Base-by-base conservation (phyloP, 2,329 filamentous ascomycete species). In the Colletotrichum sp. region DNA sequence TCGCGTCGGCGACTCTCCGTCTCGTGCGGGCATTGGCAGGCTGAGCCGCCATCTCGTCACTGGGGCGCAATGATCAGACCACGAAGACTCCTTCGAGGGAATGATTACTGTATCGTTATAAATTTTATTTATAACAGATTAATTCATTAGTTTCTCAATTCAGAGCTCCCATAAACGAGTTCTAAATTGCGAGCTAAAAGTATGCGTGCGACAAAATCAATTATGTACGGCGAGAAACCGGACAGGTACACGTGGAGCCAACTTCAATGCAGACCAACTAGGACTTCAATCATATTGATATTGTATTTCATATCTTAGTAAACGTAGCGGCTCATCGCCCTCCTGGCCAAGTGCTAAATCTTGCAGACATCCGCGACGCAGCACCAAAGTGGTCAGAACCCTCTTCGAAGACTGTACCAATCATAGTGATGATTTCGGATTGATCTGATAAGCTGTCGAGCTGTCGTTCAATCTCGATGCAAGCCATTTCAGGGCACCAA, bases 111-210 rank as follows among this genome's bases (percentile, higher is more conserved):
- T n/a, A n/a, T n/a, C n/a, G n/a, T n/a, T n/a, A n/a, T n/a, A n/a
- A n/a, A n/a, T n/a, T n/a, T n/a, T n/a, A n/a, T n/a, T n/a, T n/a
- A n/a, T n/a, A n/a, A n/a, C n/a, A n/a, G n/a, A n/a, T n/a, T n/a
- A n/a, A n/a, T n/a, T n/a, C n/a, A n/a, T n/a, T n/a, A n/a, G n/a
- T n/a, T n/a, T n/a, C n/a, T n/a, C n/a, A 44, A 12, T 2, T 44
- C 19, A 12, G 19, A n/a, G 19, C 5, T 11, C 39, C 6, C 3
- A 5, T 6, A 6, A 11, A 12, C 2, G 5, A 2, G 19, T 6
- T n/a, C 22, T 4, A 8, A 52, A n/a, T n/a, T 52, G n/a, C 5
- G 22, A 12, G 11, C 11, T 6, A 13, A 49, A 9, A 52, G 9
- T 22, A 52, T 52, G n/a, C 11, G 11, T 22, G 8, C 3, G 16